phyloP scores from a whole-genome alignment of 2,329 filamentous ascomycete genomes.

The Penicillium sp. region DNA sequence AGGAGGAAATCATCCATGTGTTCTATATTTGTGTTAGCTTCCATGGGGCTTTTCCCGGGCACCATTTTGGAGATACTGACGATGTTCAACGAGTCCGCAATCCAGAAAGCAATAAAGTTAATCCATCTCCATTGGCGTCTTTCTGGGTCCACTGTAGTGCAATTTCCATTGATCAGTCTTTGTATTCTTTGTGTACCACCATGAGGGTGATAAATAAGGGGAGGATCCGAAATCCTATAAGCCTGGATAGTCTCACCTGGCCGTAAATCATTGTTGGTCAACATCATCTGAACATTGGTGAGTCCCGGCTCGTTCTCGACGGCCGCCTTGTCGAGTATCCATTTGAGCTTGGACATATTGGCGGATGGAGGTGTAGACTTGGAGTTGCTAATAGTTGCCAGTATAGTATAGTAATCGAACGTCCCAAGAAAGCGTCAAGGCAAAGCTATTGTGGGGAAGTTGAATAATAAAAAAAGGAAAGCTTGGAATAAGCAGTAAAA shows the following conservation, averaged over 20 bases:
- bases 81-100: slow-evolving; percentile 82
- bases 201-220: background rate
- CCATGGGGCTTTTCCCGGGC: background rate
- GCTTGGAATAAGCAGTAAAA: background rate
- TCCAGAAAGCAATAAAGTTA: slow-evolving; percentile 89
- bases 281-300: slow-evolving; percentile 76
- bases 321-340: slow-evolving; percentile 58
- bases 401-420: background rate
- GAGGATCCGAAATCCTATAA: background rate
- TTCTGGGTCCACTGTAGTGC: slow-evolving; percentile 66
- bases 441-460: background rate
- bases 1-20: slow-evolving; percentile 90
- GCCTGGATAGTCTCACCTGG: slow-evolving; percentile 45
- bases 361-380: background rate
- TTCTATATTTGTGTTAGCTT: slow-evolving; percentile 51
- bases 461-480: background rate
- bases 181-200: background rate
- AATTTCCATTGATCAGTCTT: background rate
- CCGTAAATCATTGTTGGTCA: slow-evolving; percentile 81
- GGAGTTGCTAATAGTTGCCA: background rate
- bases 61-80: slow-evolving; percentile 33
- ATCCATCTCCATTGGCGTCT: slow-evolving; percentile 80
- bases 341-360: slow-evolving; percentile 31
- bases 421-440: background rate
- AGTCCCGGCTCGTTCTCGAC: slow-evolving; percentile 75